Evolutionary conservation across 164 flowering plant species (phyloP), one percentile per base, ranked within the genome.

Genomic region (Hamamelis virginiana): DNA sequence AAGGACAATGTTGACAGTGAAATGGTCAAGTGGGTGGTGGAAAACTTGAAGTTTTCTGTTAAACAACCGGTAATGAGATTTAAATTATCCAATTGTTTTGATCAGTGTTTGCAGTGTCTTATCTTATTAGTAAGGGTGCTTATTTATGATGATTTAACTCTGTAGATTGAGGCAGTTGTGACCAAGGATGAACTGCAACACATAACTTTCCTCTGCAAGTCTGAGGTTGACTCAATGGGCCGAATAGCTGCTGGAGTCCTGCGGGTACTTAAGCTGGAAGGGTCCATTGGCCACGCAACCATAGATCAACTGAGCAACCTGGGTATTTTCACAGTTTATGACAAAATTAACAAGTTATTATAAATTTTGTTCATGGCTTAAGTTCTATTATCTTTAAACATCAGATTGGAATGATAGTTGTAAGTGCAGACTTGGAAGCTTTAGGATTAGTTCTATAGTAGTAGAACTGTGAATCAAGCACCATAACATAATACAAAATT

Each of bases 201-300:
- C 67, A 91, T 92, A 51, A 82, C 87, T 68, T 43, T 76, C 22
- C 72, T 91, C 67, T 89, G 91, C 88, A 87, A 85, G 74, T 87
- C 96, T 46, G 97, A 95, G 79, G 81, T 91, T 72, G 97, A 90
- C 13, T 90, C 99, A 21, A 80, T 91, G 89, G 99, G 97, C 64
- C 86, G 99, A 68, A 89, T 95, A 47, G 77, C 94, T 75, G 99
- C 96, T 72, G 97, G 94, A 43, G 80, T 95, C 56, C 68, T 95
- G 66, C 83, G 92, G 73, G 72, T 95, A 16, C 87, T 95, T 64
- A 92, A 91, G 80, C 84, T 95, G 60, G 98, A 95, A 28, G 74
- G 75, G 47, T 84, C 99, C 21, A 69, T 92, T 75, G 99, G 99
- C 50, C 87, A 85, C 71, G 87, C 89, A 46, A 80, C 97, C 55